Conservation (phyloP, 768 basidiomycete species). For the Russula sp. region DNA sequence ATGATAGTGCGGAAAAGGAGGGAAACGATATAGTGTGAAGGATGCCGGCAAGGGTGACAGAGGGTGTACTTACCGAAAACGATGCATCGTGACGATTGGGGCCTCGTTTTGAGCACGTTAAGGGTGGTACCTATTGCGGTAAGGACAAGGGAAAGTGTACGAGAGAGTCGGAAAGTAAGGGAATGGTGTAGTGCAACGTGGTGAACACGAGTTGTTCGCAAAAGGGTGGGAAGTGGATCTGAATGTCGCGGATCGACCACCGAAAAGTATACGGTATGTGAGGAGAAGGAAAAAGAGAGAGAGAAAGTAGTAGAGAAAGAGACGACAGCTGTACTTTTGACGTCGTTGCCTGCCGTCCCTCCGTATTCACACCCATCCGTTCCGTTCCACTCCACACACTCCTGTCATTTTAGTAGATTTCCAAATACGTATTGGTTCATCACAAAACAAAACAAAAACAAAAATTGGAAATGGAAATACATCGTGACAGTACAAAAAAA, state of each 20-base stretch:
- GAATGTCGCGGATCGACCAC: not conserved
- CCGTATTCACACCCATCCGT: too few relatives aligned
- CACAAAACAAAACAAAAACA: too few relatives aligned
- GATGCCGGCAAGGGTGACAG: slow-evolving; percentile 14
- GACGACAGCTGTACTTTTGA: too few relatives aligned
- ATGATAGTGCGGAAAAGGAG: slow-evolving; percentile 24
- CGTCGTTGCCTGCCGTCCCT: too few relatives aligned
- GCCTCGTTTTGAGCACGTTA: slow-evolving; percentile 72
- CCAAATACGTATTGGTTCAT: too few relatives aligned
- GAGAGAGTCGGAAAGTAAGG: slow-evolving; percentile 29
- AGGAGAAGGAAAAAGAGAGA: not conserved
- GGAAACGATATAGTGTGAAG: slow-evolving; percentile 17
- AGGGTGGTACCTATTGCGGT: slow-evolving; percentile 21
- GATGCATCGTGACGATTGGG: slow-evolving; percentile 48
- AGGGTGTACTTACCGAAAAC: slow-evolving; percentile 63
- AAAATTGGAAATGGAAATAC: too few relatives aligned
- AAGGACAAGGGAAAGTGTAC: slow-evolving; percentile 23
- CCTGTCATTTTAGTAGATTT: too few relatives aligned
- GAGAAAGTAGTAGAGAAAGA: not conserved
- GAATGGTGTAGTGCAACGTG: slow-evolving; percentile 56
- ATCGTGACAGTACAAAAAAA: too few relatives aligned
- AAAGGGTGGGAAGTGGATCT: slow-evolving; percentile 13
- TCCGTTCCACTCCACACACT: too few relatives aligned
- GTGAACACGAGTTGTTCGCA: slow-evolving; percentile 58
- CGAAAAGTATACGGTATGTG: not conserved